phyloP scores from a whole-genome alignment of 2,329 filamentous ascomycete genomes.

The Beauveria pseudobassiana region DNA sequence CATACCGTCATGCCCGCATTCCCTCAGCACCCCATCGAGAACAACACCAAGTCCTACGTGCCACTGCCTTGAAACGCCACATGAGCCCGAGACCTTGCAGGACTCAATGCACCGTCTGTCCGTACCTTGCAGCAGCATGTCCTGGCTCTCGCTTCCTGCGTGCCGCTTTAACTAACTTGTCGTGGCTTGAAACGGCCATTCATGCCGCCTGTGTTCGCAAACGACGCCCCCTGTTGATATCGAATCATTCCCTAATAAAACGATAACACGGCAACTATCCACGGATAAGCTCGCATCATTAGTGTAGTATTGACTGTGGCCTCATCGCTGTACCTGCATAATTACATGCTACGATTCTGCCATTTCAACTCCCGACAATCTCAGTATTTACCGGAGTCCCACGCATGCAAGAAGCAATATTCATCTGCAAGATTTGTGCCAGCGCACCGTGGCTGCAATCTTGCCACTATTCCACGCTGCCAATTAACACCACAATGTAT shows the following conservation, averaged over 20 bases:
- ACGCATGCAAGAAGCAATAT: neutral
- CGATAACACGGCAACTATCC: neutral
- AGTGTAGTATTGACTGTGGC: neutral
- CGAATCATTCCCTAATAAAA: neutral
- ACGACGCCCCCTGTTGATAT: neutral
- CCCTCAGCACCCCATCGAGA: neutral
- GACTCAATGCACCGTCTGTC: neutral
- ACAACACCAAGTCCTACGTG: neutral
- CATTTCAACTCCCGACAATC: neutral
- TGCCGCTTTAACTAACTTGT: neutral
- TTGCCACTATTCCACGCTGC: neutral
- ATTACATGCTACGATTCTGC: neutral
- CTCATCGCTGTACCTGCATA: neutral
- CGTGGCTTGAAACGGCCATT: conserved; percentile 1
- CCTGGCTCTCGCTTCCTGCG: neutral
- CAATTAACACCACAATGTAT: neutral
- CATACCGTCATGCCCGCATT: neutral
- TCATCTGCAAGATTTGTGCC: neutral
- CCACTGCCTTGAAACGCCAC: conserved; percentile 5
- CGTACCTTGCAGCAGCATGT: neutral
- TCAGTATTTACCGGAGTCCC: neutral
- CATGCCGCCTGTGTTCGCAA: neutral
- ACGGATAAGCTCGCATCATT: neutral
- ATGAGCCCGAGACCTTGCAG: neutral
- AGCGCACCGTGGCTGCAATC: neutral